Conservation (phyloP, 495 filamentous ascomycete genomes). For the Aspergillus bridgeri region DNA sequence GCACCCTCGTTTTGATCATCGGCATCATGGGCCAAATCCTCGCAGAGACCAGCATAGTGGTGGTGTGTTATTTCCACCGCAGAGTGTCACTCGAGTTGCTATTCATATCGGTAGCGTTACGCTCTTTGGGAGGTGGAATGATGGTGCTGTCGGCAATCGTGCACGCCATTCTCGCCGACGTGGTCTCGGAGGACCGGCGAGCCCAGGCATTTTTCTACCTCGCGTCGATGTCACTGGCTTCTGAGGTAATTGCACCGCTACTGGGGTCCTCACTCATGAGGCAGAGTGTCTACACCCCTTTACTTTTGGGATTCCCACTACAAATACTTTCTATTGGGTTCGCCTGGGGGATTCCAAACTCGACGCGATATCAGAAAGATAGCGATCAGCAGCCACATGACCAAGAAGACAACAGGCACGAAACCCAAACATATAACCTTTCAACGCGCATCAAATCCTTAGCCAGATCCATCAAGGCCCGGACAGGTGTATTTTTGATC, state of each 20-base stretch:
- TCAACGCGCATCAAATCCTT: not conserved
- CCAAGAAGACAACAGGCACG: not conserved
- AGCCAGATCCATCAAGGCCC: not conserved
- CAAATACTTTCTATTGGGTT: not conserved
- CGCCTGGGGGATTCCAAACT: not conserved
- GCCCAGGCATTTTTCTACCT: conserved; percentile 1
- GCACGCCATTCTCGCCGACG: not conserved
- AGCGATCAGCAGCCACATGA: too few species aligned
- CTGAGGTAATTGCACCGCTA: not conserved
- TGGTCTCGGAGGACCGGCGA: not conserved
- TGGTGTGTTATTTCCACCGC: not conserved
- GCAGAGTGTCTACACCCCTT: not conserved
- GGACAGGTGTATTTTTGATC: not conserved
- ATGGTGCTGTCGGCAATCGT: conserved; percentile 1
- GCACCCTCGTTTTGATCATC: not conserved
- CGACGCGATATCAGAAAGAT: not conserved
- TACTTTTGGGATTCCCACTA: not conserved
- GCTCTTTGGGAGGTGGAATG: not conserved
- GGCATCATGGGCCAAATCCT: not conserved
- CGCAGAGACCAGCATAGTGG: not conserved
- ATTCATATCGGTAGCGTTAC: not conserved
- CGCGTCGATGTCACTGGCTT: not conserved
- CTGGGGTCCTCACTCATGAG: not conserved
- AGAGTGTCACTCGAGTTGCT: not conserved
- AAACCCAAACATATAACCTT: not conserved